Evolutionary conservation across 192 early-diverging fungal genomes (phyloP).

Genomic region (Entomortierella parvispora): DNA sequence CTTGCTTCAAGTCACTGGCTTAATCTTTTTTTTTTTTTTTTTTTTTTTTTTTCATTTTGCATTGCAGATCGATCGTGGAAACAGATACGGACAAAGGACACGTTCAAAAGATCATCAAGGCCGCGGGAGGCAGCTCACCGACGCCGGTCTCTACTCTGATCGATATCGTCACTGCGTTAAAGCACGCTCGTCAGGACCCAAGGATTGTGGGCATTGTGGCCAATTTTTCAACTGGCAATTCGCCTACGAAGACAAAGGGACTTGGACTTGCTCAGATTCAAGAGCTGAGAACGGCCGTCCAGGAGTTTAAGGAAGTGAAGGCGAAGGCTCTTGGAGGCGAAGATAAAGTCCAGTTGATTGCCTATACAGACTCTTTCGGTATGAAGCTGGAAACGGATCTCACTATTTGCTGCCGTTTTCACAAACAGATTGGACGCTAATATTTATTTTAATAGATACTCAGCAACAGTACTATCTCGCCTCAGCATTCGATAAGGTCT

Average conservation of each 20-base stretch:
- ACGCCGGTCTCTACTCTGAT: slow-evolving; percentile 45
- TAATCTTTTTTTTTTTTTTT: neutral
- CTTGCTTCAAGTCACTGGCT: neutral
- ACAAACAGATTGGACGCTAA: neutral
- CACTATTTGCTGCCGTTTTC: neutral
- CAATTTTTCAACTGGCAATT: slow-evolving; percentile 45
- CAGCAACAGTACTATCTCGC: slow-evolving; percentile 75
- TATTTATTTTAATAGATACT: slow-evolving; percentile 48
- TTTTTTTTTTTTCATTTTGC: neutral
- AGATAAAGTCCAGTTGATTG: slow-evolving; percentile 60
- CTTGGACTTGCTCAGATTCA: slow-evolving; percentile 69
- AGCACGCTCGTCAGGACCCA: slow-evolving; percentile 61
- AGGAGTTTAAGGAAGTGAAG: slow-evolving; percentile 62
- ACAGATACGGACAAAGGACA: slow-evolving; percentile 41
- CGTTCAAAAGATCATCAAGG: slow-evolving; percentile 32
- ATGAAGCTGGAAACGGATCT: neutral
- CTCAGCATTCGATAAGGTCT: slow-evolving; percentile 69
- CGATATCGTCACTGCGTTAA: slow-evolving; percentile 54
- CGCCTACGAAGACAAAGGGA: slow-evolving; percentile 9
- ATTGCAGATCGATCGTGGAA: slow-evolving; percentile 47
- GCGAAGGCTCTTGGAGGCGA: slow-evolving; percentile 55
- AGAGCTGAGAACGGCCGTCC: slow-evolving; percentile 66
- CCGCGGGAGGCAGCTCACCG: slow-evolving; percentile 27
- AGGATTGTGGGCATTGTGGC: slow-evolving; percentile 58
- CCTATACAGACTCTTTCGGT: slow-evolving; percentile 77